Conservation (phyloP, 2,329 filamentous ascomycete species). For the Aquanectria penicillioides region DNA sequence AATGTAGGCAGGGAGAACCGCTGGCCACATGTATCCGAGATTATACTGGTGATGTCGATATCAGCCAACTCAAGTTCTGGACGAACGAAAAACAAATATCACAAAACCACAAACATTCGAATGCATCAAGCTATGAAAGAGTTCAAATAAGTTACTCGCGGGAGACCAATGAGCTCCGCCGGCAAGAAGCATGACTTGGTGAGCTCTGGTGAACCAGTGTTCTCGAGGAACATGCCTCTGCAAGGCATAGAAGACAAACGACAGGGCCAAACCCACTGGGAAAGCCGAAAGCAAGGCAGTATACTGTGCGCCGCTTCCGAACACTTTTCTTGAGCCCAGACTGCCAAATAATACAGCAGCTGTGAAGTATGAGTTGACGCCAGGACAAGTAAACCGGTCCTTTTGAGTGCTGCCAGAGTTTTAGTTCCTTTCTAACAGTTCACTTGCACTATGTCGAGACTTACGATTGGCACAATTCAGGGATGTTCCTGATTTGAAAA, state of each 20-base stretch:
- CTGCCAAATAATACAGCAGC: slow-evolving; percentile 54
- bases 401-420: slow-evolving; percentile 42
- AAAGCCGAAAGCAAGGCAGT: slow-evolving; percentile 51
- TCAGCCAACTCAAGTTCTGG: not conserved
- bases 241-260: slow-evolving; percentile 49
- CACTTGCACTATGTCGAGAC: too few relatives aligned
- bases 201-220: slow-evolving; percentile 51
- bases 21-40: slow-evolving; percentile 56
- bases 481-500: slow-evolving; percentile 49
- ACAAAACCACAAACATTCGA: too few relatives aligned
- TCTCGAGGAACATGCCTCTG: slow-evolving; percentile 47
- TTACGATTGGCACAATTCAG: slow-evolving; percentile 45
- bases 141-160: not conserved
- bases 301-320: slow-evolving; percentile 49
- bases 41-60: slow-evolving; percentile 47
- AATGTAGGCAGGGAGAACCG: slow-evolving; percentile 57
- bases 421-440: too few relatives aligned
- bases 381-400: slow-evolving; percentile 50
- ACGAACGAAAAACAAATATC: not conserved
- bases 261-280: slow-evolving; percentile 49
- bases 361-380: slow-evolving; percentile 52
- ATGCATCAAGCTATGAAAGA: not conserved
- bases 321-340: slow-evolving; percentile 50
- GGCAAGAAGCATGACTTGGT: slow-evolving; percentile 56
- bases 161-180: slow-evolving; percentile 54